Evolutionary conservation across 345 rosid species (phyloP), one percentile per base, ranked within the genome.

Genomic region (Brassica rapa): DNA sequence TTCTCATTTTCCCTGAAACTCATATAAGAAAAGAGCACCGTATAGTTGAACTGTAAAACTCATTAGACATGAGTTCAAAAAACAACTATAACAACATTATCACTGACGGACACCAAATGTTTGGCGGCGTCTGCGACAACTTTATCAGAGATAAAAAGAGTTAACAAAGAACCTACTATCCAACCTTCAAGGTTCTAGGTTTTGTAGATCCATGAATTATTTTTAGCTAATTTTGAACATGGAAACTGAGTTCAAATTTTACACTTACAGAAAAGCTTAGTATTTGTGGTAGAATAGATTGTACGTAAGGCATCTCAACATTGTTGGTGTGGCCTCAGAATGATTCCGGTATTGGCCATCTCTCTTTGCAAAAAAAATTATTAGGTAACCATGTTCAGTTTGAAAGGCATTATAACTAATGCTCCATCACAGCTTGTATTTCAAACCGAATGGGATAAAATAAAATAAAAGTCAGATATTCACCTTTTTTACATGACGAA

Each of bases 141-240:
- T 66, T 56, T 5, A 15, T 43, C 53, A 8, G 12, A 12, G 53
- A 12, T 43, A 43, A 43, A 12, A n/a, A 43, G 43, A 12, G 56
- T 51, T 37, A 11, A 72, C 55, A 63, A 14, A 73, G 8, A 73
- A 73, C 70, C 73, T 69, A 79, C 49, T 32, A 67, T 56, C 77
- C 72, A 39, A 65, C 77, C 30, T 53, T 64, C 1, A 62, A 55
- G 37, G 12, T 5, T 77, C 57, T 24, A 65, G 8, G 51, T 16
- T 6, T 61, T 62, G 77, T 86, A 89, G 73, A 82, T 81, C 98
- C 97, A 93, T 0, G 96, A 96, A 80, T 90, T 93, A 84, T 85
- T 88, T 83, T 86, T 87, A 37, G 15, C 71, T 9, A 1, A 37
- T 37, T 37, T 37, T 33, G 8, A 41, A 11, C 14, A 41, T 41